A percentile compares a stretch with the other conserved stretches of the same genome.
Conservation (phyloP, 257 asterid species). For the Nicotiana attenuata region DNA sequence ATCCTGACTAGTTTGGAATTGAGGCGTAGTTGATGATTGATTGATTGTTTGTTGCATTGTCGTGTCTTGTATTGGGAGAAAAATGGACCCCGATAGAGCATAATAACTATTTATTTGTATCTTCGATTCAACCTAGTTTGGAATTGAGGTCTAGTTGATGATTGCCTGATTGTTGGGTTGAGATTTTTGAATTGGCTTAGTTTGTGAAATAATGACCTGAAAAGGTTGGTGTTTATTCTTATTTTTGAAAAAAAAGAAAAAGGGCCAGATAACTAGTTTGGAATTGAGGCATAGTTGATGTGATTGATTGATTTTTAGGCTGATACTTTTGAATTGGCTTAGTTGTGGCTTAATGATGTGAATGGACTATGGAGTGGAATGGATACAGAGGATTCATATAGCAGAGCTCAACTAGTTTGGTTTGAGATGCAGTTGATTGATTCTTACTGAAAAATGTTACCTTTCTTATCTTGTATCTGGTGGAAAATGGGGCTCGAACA, state of each 20-base stretch:
- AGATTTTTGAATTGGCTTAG: neutral
- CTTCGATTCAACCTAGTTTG: no score
- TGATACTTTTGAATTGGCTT: no score
- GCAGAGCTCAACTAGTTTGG: neutral
- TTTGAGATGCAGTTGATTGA: constrained; percentile 7
- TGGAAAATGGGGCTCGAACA: neutral
- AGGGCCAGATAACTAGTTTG: neutral
- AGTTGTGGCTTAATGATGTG: no score
- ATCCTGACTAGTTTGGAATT: no score
- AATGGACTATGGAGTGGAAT: neutral
- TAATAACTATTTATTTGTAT: no score
- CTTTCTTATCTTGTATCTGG: neutral
- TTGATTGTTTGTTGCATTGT: neutral
- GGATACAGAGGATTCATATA: neutral
- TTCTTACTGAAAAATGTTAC: neutral
- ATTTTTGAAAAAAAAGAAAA: neutral
- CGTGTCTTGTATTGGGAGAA: neutral
- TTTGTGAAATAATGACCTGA: neutral
- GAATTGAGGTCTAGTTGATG: constrained; percentile 27
- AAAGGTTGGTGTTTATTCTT: neutral
- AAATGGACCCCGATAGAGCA: no score
- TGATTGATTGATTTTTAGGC: neutral
- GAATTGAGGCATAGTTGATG: no score
- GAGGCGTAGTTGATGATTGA: constrained; percentile 30
- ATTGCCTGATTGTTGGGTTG: neutral